A percentile compares a stretch with the other conserved stretches of the same genome.
Evolutionary conservation across 331 rosid species (phyloP).

Genomic region (Stylosanthes scabra): DNA sequence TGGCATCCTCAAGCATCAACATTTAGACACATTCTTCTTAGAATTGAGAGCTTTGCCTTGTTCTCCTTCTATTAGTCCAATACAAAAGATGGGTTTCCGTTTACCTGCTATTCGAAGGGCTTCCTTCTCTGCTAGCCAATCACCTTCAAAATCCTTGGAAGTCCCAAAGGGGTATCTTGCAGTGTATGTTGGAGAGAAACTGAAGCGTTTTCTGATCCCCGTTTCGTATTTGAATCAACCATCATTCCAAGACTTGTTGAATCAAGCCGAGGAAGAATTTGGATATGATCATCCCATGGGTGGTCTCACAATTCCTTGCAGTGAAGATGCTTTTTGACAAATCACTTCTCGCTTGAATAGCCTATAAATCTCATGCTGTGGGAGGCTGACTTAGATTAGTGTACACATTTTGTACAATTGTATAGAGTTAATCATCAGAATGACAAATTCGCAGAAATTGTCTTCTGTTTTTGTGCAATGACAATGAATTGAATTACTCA

Average conservation of each 20-base stretch:
- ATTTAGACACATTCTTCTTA: not conserved
- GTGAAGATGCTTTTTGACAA: constrained; percentile 17
- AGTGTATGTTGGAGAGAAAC: constrained; percentile 49
- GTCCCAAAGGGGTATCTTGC: constrained; percentile 55
- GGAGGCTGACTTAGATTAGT: constrained; percentile 24
- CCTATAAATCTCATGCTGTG: not conserved
- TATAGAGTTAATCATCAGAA: not conserved
- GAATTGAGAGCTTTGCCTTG: not conserved
- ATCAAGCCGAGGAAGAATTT: constrained; percentile 52
- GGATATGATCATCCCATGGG: constrained; percentile 48
- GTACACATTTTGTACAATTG: not conserved
- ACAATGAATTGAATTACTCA: not conserved
- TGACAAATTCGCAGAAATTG: not conserved
- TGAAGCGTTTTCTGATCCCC: constrained; percentile 48
- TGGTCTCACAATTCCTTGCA: constrained; percentile 45
- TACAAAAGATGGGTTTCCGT: constrained; percentile 47
- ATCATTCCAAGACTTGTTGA: constrained; percentile 46
- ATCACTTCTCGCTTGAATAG: constrained; percentile 24
- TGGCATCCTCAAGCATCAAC: not conserved
- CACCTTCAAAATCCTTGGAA: constrained; percentile 21
- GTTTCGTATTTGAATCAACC: constrained; percentile 41
- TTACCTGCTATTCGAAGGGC: constrained; percentile 29
- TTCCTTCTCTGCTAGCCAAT: constrained; percentile 6
- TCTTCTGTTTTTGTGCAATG: constrained; percentile 1
- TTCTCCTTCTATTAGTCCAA: not conserved